A percentile compares a stretch with the other conserved stretches of the same genome.
phyloP scores from a whole-genome alignment of 306 rosid species.

The Quercus agrifolia region DNA sequence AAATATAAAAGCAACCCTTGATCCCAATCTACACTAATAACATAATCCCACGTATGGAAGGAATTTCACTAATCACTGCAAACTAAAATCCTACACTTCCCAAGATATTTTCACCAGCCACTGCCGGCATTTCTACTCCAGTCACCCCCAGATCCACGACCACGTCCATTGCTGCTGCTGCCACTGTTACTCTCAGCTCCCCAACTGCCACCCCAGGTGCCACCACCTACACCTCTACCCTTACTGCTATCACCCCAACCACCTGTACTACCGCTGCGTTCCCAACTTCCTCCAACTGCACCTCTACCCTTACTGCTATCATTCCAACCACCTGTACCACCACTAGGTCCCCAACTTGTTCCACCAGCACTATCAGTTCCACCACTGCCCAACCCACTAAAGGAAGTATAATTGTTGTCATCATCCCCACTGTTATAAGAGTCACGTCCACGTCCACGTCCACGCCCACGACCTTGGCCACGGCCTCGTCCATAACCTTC shows the following conservation, averaged over 20 bases:
- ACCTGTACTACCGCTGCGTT: neutral
- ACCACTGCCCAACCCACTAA: neutral
- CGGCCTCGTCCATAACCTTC: constrained; percentile 4
- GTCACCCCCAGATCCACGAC: too few relatives aligned
- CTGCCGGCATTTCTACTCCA: too few relatives aligned
- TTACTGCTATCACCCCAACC: neutral
- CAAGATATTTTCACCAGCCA: too few relatives aligned
- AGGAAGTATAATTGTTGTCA: neutral
- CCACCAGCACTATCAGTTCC: neutral
- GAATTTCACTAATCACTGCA: too few relatives aligned
- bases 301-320: neutral
- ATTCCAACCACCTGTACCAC: neutral
- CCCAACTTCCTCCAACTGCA: neutral
- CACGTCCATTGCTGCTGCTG: too few relatives aligned
- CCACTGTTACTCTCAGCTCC: too few relatives aligned
- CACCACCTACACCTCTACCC: too few relatives aligned
- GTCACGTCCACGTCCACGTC: neutral
- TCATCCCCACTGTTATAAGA: neutral
- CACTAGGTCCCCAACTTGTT: neutral
- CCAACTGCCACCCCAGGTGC: neutral
- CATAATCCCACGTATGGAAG: too few relatives aligned
- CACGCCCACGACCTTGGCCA: neutral
- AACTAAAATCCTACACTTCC: too few relatives aligned
- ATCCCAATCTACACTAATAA: too few relatives aligned
- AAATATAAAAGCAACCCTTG: too few relatives aligned